These are phyloP conservation scores for Novymonas esmeraldas DNA, from an alignment of 208 protist genomes.

Conservation along the genomic window DNA sequence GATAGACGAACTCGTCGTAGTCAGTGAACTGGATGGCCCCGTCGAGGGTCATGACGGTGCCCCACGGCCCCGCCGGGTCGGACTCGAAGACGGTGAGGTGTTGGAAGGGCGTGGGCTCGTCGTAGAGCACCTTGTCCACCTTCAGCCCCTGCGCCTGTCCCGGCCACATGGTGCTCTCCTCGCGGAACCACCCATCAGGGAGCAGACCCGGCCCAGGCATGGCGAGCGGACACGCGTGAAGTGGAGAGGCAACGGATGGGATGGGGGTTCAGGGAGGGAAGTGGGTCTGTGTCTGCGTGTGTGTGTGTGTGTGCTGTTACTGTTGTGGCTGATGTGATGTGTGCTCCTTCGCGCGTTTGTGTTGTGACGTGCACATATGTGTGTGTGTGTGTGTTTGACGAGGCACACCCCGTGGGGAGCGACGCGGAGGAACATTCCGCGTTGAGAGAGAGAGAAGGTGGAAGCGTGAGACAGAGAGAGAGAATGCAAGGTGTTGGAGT, in stretches of 20 bases:
- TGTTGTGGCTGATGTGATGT: slow-evolving; percentile 2
- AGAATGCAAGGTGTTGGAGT: background rate
- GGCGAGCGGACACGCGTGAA: background rate
- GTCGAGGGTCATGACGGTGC: slow-evolving; percentile 97
- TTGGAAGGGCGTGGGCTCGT: slow-evolving; percentile 84
- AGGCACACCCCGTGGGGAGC: background rate
- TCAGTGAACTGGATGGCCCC: slow-evolving; percentile 97
- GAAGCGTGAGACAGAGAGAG: background rate
- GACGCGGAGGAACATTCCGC: no score
- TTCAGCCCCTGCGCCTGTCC: slow-evolving; percentile 88
- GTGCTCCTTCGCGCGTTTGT: background rate
- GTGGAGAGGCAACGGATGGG: background rate
- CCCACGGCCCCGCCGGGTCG: slow-evolving; percentile 89
- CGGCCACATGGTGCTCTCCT: slow-evolving; percentile 89
- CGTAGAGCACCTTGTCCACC: slow-evolving; percentile 88
- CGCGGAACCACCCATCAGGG: slow-evolving; percentile 91
- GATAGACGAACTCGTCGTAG: slow-evolving; percentile 98
- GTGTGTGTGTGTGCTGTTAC: background rate
- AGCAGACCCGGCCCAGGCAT: slow-evolving; percentile 81
- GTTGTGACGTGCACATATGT: background rate
- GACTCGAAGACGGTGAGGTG: slow-evolving; percentile 90
- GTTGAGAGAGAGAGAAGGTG: slow-evolving; percentile 5
- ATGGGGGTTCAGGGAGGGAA: background rate
- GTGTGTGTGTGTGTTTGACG: background rate
- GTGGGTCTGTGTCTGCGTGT: background rate